Evolutionary conservation across 2,329 filamentous ascomycete species (phyloP), one percentile per base, ranked within the genome.

Genomic region (Alternaria hordeiaustralica): DNA sequence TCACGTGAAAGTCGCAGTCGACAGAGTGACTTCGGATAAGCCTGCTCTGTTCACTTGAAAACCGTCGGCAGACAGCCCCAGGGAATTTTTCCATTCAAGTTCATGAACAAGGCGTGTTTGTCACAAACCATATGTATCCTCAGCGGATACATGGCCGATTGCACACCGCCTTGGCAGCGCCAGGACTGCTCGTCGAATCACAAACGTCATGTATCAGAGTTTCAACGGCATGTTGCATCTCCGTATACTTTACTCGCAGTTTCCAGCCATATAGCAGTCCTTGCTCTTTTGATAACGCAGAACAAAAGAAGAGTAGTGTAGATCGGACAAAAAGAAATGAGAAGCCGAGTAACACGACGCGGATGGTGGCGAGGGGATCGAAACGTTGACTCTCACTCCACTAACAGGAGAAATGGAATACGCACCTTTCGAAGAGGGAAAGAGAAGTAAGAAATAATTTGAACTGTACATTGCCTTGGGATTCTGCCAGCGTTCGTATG

Each of bases 211-310:
- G 5, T 25, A 23, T 15, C 13, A 20, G 13, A 1, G 10, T 36
- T 11, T 1, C 18, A 36, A 36, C 28, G 12, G n/a, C 12, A 15
- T 2, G 33, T 23, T 23, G 15, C 15, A 4, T 26, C 3, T 9
- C 20, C 12, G 2, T 36, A 10, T 33, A 20, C 30, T 36, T 15
- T 36, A n/a, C 12, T 3, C 2, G 12, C 13, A 28, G 6, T 25
- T 23, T 8, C 15, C 3, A 26, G 18, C 8, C 8, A 15, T n/a
- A 0, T 30, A 30, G 28, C 28, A 30, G 11, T 36, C 12, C 49
- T 33, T 36, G 49, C 28, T 53, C 49, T 53, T 53, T 41, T n/a
- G 13, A 25, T 13, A 8, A 25, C 28, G 30, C 30, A 41, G 20
- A 49, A 13, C 2, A 53, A 36, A 53, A 12, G 30, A 36, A 20